Conservation (phyloP, 352 stramenopile species). For the Globisporangium alternatum region DNA sequence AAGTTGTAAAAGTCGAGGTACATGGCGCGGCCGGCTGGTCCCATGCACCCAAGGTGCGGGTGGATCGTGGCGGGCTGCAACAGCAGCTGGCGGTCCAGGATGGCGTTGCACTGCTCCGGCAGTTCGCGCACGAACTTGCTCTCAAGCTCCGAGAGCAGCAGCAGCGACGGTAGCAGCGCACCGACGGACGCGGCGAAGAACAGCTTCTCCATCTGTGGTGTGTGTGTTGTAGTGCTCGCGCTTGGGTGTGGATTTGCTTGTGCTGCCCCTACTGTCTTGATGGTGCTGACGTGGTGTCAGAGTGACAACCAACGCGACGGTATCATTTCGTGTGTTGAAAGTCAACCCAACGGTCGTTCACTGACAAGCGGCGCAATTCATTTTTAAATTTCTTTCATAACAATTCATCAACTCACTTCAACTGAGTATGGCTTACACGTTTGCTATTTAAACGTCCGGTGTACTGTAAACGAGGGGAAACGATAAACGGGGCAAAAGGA, state of each 20-base stretch:
- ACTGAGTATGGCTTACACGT: no score
- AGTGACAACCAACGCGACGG: neutral
- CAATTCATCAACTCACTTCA: no score
- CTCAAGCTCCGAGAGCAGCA: constrained; percentile 33
- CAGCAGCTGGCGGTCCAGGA: constrained; percentile 38
- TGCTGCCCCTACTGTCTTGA: neutral
- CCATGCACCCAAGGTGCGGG: constrained; percentile 40
- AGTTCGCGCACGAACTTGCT: constrained; percentile 30
- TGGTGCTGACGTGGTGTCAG: neutral
- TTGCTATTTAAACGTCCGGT: no score
- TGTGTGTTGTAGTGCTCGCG: neutral
- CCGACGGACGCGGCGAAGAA: constrained; percentile 28
- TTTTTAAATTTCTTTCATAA: no score
- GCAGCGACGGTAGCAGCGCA: constrained; percentile 33
- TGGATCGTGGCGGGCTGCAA: constrained; percentile 24
- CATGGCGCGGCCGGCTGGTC: constrained; percentile 23
- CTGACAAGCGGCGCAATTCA: no score
- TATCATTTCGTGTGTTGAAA: neutral
- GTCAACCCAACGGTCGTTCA: no score
- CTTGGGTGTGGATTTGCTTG: neutral
- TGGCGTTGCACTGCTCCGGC: constrained; percentile 30
- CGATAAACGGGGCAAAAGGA: no score
- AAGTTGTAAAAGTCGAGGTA: constrained; percentile 47
- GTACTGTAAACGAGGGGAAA: no score
- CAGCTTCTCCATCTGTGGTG: constrained; percentile 7